Conservation (phyloP, 1,284 basidiomycete genomes). For the Ceratobasidium sp. region DNA sequence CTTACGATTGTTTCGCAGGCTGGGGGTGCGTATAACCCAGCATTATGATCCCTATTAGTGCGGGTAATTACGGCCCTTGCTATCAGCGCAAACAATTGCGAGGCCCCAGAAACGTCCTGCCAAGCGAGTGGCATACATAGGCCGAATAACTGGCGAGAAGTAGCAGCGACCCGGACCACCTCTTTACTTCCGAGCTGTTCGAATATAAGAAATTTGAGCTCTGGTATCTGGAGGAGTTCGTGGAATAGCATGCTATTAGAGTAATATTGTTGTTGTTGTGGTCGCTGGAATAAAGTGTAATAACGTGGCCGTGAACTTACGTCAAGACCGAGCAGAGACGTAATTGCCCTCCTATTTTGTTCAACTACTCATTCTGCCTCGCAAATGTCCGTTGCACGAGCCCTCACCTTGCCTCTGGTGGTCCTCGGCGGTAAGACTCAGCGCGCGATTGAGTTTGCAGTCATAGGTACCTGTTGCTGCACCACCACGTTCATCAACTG, state of each 20-base stretch:
- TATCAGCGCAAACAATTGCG: neutral
- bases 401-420: no score
- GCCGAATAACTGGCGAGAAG: neutral
- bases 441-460: neutral
- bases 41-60: neutral
- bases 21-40: no score
- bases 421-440: no score
- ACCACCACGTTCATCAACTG: no score
- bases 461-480: no score
- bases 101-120: neutral
- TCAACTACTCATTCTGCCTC: no score
- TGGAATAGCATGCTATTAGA: neutral
- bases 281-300: no score
- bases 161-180: neutral
- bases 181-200: neutral
- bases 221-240: slow-evolving; percentile 4
- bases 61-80: neutral
- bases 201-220: neutral
- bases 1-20: neutral
- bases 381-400: no score
- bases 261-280: no score
- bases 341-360: no score
- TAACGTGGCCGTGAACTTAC: no score
- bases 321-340: no score
- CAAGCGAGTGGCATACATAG: neutral